phyloP scores from a whole-genome alignment of 208 protist species.

The Trypanosoma scelopori region DNA sequence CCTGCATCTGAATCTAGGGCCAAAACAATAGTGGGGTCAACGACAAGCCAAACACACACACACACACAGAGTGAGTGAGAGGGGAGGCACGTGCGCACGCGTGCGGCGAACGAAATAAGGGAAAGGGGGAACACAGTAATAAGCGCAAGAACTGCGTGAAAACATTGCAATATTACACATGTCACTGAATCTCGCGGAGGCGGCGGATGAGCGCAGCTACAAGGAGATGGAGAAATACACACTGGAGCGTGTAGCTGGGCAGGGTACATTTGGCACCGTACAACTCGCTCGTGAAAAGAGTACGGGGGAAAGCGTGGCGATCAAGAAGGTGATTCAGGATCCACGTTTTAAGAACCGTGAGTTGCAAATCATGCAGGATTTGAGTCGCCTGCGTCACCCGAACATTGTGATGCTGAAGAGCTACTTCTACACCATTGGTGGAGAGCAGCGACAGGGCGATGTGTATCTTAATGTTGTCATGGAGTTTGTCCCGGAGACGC shows the following conservation, averaged over 20 bases:
- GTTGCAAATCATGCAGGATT: conserved; percentile 93
- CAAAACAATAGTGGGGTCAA: too few species aligned
- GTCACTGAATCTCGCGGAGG: conserved; percentile 58
- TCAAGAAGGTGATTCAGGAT: conserved; percentile 96
- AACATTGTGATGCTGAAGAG: conserved; percentile 95
- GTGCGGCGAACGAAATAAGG: neutral
- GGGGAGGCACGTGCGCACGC: neutral
- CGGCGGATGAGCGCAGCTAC: conserved; percentile 64
- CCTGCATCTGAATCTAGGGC: too few species aligned
- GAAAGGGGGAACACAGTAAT: neutral
- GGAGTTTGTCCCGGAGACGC: conserved; percentile 99
- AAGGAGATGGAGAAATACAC: conserved; percentile 87
- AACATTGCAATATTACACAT: conserved; percentile 32
- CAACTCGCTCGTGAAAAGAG: conserved; percentile 88
- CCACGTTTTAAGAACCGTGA: conserved; percentile 98
- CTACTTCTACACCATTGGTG: conserved; percentile 95
- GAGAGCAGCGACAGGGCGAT: conserved; percentile 93
- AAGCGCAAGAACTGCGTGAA: conserved; percentile 16
- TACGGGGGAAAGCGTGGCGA: conserved; percentile 66
- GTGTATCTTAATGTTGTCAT: conserved; percentile 99
- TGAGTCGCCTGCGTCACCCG: conserved; percentile 85
- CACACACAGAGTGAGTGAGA: neutral
- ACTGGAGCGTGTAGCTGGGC: conserved; percentile 93
- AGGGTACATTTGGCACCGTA: conserved; percentile 97
- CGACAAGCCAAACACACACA: too few species aligned